A percentile compares a stretch with the other conserved stretches of the same genome.
These are phyloP conservation scores for Caloboletus firmus DNA, from an alignment of 1,284 basidiomycete genomes.

Conservation along the genomic window DNA sequence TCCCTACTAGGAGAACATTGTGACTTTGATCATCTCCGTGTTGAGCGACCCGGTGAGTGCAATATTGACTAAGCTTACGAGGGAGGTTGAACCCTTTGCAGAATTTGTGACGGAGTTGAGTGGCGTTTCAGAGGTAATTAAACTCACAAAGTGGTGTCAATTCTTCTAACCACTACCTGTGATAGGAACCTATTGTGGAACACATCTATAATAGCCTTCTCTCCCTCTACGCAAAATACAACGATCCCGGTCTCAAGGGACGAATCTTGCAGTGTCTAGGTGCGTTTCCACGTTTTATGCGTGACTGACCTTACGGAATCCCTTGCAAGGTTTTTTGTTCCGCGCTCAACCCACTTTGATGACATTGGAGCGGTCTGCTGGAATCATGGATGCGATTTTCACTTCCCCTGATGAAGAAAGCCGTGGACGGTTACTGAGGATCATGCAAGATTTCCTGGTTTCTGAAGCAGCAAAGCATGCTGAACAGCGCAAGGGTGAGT, in stretches of 20 bases:
- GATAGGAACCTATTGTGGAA: constrained; percentile 73
- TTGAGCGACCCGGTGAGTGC: constrained; percentile 52
- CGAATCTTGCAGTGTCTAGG: constrained; percentile 82
- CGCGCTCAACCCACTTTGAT: constrained; percentile 90
- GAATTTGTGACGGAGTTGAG: constrained; percentile 60
- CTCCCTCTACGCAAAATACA: constrained; percentile 64
- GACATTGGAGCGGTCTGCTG: constrained; percentile 71
- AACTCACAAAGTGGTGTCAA: no score
- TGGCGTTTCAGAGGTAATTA: constrained; percentile 54
- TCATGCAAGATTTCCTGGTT: constrained; percentile 87
- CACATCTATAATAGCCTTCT: constrained; percentile 78
- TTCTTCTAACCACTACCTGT: constrained; percentile 8
- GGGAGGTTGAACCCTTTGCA: constrained; percentile 20
- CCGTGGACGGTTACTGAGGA: constrained; percentile 74
- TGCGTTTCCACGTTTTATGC: constrained; percentile 31
- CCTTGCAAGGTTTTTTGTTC: constrained; percentile 75
- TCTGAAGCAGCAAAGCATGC: constrained; percentile 78
- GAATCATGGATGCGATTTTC: constrained; percentile 91
- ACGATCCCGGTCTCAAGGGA: constrained; percentile 53
- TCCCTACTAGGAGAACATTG: constrained; percentile 87
- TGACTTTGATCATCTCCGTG: constrained; percentile 77
- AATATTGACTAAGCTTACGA: background rate
- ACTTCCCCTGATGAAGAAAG: constrained; percentile 67
- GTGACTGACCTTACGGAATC: background rate
- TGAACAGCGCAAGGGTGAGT: constrained; percentile 61